These are phyloP conservation scores for Grigorovia jiainica DNA, from an alignment of 805 yeast species.

Conservation along the genomic window DNA sequence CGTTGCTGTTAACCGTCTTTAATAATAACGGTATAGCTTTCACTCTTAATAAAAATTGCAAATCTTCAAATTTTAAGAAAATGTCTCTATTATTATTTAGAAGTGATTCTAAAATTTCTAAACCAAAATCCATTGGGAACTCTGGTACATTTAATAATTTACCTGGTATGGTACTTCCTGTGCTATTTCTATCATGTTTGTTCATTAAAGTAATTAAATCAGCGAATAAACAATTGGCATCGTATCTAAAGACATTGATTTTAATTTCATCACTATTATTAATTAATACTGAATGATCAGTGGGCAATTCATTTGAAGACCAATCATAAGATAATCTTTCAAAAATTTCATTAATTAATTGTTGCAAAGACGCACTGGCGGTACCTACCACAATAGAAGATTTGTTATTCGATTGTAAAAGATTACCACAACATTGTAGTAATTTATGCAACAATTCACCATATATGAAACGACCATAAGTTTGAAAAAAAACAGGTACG, in stretches of 20 bases:
- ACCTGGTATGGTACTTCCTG: background rate
- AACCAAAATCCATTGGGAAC: slow-evolving; percentile 55
- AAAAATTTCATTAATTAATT: slow-evolving; percentile 66
- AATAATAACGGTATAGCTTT: slow-evolving; percentile 70
- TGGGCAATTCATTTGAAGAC: slow-evolving; percentile 12
- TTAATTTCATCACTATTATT: slow-evolving; percentile 36
- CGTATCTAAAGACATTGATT: slow-evolving; percentile 49
- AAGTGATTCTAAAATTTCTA: slow-evolving; percentile 77
- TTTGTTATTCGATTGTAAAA: slow-evolving; percentile 58
- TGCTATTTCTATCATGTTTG: slow-evolving; percentile 2
- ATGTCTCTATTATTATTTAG: slow-evolving; percentile 50
- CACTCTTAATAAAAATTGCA: slow-evolving; percentile 55
- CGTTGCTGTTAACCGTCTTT: no score
- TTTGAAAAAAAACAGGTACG: slow-evolving; percentile 63
- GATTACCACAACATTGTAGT: slow-evolving; percentile 54
- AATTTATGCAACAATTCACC: slow-evolving; percentile 50
- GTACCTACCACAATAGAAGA: slow-evolving; percentile 76
- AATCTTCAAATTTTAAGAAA: slow-evolving; percentile 52
- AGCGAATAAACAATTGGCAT: slow-evolving; percentile 57
- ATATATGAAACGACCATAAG: slow-evolving; percentile 45
- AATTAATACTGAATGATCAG: slow-evolving; percentile 31
- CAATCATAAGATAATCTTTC: slow-evolving; percentile 41
- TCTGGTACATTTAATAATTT: slow-evolving; percentile 36
- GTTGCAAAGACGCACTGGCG: slow-evolving; percentile 89
- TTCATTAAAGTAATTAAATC: slow-evolving; percentile 56